phyloP scores from a whole-genome alignment of 257 asterid genomes.

The Cinchona pubescens region DNA sequence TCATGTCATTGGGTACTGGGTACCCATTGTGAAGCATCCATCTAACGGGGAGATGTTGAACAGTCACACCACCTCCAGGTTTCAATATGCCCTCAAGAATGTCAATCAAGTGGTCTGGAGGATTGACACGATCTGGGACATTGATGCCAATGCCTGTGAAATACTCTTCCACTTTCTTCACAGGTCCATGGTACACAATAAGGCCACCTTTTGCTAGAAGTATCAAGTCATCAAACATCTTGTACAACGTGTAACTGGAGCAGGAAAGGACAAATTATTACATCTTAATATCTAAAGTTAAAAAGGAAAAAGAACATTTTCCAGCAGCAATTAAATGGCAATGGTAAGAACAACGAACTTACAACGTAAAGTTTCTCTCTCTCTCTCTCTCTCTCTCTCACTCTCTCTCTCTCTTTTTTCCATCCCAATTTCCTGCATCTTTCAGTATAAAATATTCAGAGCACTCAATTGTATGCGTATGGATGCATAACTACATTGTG shows the following conservation, averaged over 20 bases:
- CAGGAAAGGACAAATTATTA: conserved; percentile 22
- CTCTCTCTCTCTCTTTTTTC: too few species aligned
- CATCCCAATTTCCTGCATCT: not conserved
- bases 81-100: conserved; percentile 82
- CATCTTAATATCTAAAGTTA: conserved; percentile 6
- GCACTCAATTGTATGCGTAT: not conserved
- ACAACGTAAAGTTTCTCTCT: too few species aligned
- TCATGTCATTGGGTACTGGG: conserved; percentile 93
- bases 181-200: conserved; percentile 81
- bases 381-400: too few species aligned
- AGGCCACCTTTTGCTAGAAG: conserved; percentile 97
- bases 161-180: conserved; percentile 87
- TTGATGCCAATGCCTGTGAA: conserved; percentile 63
- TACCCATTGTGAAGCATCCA: conserved; percentile 99
- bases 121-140: conserved; percentile 85
- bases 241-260: conserved; percentile 83
- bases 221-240: conserved; percentile 91
- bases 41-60: conserved; percentile 82
- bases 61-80: conserved; percentile 56
- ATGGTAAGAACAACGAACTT: not conserved
- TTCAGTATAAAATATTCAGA: not conserved
- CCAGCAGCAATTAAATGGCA: not conserved
- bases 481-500: not conserved
- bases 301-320: not conserved
- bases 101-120: conserved; percentile 92